Evolutionary conservation across 140 eudicot species (phyloP).

Genomic region (Cichorium intybus): DNA sequence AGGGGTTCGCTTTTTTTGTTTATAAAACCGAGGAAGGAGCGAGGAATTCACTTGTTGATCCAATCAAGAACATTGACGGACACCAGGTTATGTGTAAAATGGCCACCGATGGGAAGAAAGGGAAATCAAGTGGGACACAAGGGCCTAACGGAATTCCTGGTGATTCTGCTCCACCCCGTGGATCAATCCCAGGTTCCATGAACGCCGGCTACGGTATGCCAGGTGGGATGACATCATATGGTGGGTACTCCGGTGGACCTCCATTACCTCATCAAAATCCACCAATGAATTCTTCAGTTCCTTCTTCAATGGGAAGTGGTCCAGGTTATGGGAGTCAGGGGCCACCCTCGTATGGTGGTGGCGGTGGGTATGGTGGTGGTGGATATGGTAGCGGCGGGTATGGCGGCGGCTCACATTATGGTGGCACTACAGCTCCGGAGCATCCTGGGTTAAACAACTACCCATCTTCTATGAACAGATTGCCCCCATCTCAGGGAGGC

Average conservation of each 20-base stretch:
- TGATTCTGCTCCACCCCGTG: slow-evolving; percentile 21
- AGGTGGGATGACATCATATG: slow-evolving; percentile 20
- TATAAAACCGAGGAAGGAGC: slow-evolving; percentile 89
- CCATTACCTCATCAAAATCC: slow-evolving; percentile 33
- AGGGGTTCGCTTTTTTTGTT: slow-evolving; percentile 89
- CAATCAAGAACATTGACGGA: slow-evolving; percentile 70
- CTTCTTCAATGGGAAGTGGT: slow-evolving; percentile 24
- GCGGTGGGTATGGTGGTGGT: slow-evolving; percentile 3
- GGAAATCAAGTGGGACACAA: slow-evolving; percentile 38
- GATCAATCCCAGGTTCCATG: slow-evolving; percentile 29
- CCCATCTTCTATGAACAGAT: slow-evolving; percentile 42
- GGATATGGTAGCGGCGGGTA: slow-evolving; percentile 14
- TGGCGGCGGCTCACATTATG: slow-evolving; percentile 34
- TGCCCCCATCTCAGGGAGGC: slow-evolving; percentile 68
- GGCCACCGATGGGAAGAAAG: slow-evolving; percentile 87
- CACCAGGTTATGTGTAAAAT: slow-evolving; percentile 74
- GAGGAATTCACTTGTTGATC: slow-evolving; percentile 54
- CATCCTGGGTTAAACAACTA: slow-evolving; percentile 19
- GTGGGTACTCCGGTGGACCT: slow-evolving; percentile 35
- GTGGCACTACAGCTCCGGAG: slow-evolving; percentile 31
- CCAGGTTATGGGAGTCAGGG: slow-evolving; percentile 36
- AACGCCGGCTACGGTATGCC: slow-evolving; percentile 33
- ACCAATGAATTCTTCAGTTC: slow-evolving; percentile 21
- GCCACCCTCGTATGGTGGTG: slow-evolving; percentile 28
- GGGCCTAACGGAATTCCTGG: slow-evolving; percentile 29